Percentiles rank a stretch among this genome's conserved stretches.
Conservation (phyloP, 305 asterid genomes). For the Fraxinus sp. region DNA sequence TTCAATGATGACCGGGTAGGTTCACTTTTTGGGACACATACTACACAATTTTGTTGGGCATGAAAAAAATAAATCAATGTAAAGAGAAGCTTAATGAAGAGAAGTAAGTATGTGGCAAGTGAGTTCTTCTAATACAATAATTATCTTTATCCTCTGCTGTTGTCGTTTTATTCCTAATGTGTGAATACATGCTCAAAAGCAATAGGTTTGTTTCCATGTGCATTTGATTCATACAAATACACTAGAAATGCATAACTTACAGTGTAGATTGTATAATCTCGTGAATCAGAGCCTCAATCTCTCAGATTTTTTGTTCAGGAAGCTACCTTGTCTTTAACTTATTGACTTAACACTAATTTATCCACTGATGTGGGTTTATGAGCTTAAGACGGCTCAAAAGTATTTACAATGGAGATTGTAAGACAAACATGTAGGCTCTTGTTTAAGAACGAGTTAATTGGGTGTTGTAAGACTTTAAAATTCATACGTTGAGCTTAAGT, state of each 20-base stretch:
- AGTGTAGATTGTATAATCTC: not conserved
- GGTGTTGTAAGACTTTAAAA: not conserved
- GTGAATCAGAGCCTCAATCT: not conserved
- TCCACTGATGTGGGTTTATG: not conserved
- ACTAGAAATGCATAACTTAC: not conserved
- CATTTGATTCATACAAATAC: not conserved
- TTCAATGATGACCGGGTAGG: constrained; percentile 94
- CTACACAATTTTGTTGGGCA: not conserved
- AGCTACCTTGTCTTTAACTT: not conserved
- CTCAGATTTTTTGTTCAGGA: not conserved
- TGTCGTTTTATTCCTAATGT: not conserved
- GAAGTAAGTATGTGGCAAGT: not conserved
- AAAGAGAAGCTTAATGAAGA: not conserved
- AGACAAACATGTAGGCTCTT: not conserved
- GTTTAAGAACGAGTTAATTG: not conserved
- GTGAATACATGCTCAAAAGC: not conserved
- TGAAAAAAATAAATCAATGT: not conserved
- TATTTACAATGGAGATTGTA: not conserved
- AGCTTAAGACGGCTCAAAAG: not conserved
- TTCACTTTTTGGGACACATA: not conserved
- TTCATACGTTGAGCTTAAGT: not conserved
- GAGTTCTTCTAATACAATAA: not conserved
- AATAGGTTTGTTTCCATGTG: not conserved
- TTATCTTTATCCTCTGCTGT: not conserved
- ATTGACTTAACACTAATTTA: not conserved